phyloP scores from a whole-genome alignment of 2,329 filamentous ascomycete genomes.

The Waltergamsia citrina region DNA sequence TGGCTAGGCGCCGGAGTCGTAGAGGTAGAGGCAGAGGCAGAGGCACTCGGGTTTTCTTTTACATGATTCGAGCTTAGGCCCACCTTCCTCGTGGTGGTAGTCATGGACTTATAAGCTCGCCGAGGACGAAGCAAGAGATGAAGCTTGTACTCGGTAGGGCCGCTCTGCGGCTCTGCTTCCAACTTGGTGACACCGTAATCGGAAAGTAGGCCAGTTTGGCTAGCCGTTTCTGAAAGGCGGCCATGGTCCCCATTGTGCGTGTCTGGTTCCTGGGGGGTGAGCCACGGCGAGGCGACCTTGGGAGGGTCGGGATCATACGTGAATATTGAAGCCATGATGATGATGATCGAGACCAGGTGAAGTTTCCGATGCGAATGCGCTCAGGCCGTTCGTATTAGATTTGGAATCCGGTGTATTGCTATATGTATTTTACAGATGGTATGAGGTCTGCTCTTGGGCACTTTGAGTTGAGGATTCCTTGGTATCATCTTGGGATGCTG shows the following conservation, averaged over 20 bases:
- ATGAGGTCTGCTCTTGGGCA: constrained; percentile 2
- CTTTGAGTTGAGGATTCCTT: constrained; percentile 3
- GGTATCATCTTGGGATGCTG: constrained; percentile 7
- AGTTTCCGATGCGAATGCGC: background rate
- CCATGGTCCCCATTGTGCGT: constrained; percentile 22
- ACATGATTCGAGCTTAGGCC: background rate
- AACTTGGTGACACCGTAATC: constrained; percentile 65
- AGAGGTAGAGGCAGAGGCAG: constrained; percentile 13
- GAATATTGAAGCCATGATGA: constrained; percentile 82
- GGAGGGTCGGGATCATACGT: constrained; percentile 87
- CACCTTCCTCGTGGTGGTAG: constrained; percentile 34
- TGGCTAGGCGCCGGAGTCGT: constrained; percentile 44
- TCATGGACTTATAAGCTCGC: constrained; percentile 62
- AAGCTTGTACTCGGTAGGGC: constrained; percentile 93
- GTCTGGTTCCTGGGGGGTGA: constrained; percentile 41
- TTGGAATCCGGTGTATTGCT: background rate
- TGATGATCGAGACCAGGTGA: background rate
- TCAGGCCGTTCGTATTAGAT: background rate
- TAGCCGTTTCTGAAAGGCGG: no score
- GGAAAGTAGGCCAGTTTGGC: constrained; percentile 31
- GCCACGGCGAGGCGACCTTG: constrained; percentile 85
- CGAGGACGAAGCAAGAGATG: constrained; percentile 77
- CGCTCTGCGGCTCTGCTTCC: constrained; percentile 85
- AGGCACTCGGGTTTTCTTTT: constrained; percentile 2
- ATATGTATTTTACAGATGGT: constrained; percentile 1